Base-by-base conservation (phyloP, 148 eudicot genomes). In the Vaccinium darrowii region DNA sequence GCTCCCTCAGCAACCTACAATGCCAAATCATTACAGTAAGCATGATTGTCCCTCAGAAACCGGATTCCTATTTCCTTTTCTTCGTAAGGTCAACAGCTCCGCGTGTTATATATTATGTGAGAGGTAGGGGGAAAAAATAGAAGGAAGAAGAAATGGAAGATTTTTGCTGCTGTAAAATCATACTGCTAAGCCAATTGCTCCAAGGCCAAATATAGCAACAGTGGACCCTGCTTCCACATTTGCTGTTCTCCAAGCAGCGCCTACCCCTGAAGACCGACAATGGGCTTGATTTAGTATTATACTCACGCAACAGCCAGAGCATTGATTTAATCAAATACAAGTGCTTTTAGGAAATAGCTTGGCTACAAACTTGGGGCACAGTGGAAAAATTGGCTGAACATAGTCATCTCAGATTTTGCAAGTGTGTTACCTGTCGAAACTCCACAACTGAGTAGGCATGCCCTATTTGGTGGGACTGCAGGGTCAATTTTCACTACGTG, bases 131-230 rank as follows among this genome's bases (percentile, higher is more conserved):
- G 13, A 23, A 30, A 52, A 11, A 13, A 56, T 5, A 16, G 25
- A 7, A 30, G n/a, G 49, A 79, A 33, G 30, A 33, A 15, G 50
- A 8, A 79, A 58, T 11, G 2, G 39, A 78, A 74, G 50, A 47
- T 19, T 33, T 51, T 8, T 36, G 5, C 30, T 25, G 57, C 49
- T 71, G 39, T 57, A 65, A 80, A 73, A 36, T 27, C 87, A 47
- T 93, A 97, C 99, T 78, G 98, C 99, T 84, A 97, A 86, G 83
- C 99, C 99, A 60, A 97, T 92, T 56, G 94, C 91, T 84, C 99
- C 99, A 8, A 97, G 92, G 36, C 99, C 99, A 86, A 97, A 91
- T 69, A 97, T 89, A 75, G 91, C 98, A 84, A 97, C 98, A 14
- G 96, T 93, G 1, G 98, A 92, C 78, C 99, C 98, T 82, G 87